Percentiles rank a stretch among this genome's conserved stretches.
Evolutionary conservation across 2,329 filamentous ascomycete species (phyloP).

Genomic region (Escovopsis sp.): DNA sequence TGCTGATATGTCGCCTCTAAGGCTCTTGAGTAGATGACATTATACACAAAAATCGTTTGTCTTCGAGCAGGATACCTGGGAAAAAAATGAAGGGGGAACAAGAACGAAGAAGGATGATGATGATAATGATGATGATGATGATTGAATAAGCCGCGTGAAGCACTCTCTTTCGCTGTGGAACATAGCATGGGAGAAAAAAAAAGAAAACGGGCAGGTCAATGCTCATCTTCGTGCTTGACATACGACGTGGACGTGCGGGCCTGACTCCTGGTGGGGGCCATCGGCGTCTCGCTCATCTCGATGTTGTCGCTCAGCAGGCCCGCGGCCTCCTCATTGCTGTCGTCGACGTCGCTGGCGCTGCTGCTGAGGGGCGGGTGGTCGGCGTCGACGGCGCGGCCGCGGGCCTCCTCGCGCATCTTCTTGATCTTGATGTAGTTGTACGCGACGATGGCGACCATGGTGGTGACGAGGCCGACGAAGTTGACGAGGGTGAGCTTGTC

Average conservation of each 20-base stretch:
- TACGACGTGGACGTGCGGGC: too few species aligned
- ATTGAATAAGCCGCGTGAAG: too few species aligned
- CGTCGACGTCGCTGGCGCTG: slow-evolving; percentile 26
- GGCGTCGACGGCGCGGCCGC: slow-evolving; percentile 22
- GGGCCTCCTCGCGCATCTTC: slow-evolving; percentile 72
- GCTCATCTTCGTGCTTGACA: too few species aligned
- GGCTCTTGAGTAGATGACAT: neutral
- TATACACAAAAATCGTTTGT: neutral
- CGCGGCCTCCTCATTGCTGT: slow-evolving; percentile 28
- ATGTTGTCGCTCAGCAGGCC: slow-evolving; percentile 29
- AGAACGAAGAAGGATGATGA: too few species aligned
- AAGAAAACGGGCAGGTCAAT: too few species aligned
- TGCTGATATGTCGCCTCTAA: neutral
- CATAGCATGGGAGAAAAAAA: too few species aligned
- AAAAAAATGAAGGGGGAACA: slow-evolving; percentile 1
- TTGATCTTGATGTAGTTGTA: slow-evolving; percentile 94
- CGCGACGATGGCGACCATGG: slow-evolving; percentile 67
- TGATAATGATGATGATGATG: too few species aligned
- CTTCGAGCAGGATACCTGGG: neutral
- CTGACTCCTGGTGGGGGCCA: too few species aligned
- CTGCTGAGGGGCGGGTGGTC: slow-evolving; percentile 21
- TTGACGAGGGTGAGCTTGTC: slow-evolving; percentile 82
- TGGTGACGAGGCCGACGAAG: slow-evolving; percentile 72
- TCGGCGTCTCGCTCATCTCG: slow-evolving; percentile 18
- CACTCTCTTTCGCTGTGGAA: too few species aligned